Evolutionary conservation across 768 basidiomycete species (phyloP), one percentile per base, ranked within the genome.

Genomic region (Lentinula detonsa): DNA sequence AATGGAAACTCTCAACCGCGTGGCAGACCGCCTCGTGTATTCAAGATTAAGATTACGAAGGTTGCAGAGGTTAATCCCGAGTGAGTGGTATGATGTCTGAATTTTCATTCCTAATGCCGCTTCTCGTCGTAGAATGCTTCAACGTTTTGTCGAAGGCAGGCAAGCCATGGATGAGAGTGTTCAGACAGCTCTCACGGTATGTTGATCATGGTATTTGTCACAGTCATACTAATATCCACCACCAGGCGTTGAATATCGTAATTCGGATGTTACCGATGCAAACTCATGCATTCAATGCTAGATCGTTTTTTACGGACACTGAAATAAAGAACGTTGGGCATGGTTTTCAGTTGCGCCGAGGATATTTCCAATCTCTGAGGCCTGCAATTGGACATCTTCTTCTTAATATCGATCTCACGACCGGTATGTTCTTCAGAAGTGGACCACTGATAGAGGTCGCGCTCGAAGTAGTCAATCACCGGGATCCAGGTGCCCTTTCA

Each of bases 311-410:
- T 69, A 87, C 86, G 0, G 71, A 81, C 23, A 69, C 73, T 1
- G 88, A 84, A 56, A 78, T 73, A 8, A 79, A 75, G 50, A 66
- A 72, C 33, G 76, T 91, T 28, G 87, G 89, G 0, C 68, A 70
- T 0, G 90, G 91, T 0, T 76, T 93, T 3, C 79, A 84, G 13
- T 77, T 91, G 0, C 90, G 89, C 89, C 79, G 90, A 3, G 91
- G 91, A 0, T 91, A 88, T 59, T 92, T 93, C 72, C 91, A 92
- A 68, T 88, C 87, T 0, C 80, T 91, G 11, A 79, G 91, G 21
- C 90, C 90, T 3, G 82, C 81, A 0, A 78, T 85, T 16, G 84
- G 84, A 0, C 74, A 75, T 0, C 80, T 93, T 66, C 70, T 91
- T 31, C 75, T 92, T 65, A 93, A 92, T 61, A 79, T 93, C 64